Evolutionary conservation across 1,284 basidiomycete species (phyloP), one percentile per base, ranked within the genome.

Genomic region (Fomitopsis betulina): DNA sequence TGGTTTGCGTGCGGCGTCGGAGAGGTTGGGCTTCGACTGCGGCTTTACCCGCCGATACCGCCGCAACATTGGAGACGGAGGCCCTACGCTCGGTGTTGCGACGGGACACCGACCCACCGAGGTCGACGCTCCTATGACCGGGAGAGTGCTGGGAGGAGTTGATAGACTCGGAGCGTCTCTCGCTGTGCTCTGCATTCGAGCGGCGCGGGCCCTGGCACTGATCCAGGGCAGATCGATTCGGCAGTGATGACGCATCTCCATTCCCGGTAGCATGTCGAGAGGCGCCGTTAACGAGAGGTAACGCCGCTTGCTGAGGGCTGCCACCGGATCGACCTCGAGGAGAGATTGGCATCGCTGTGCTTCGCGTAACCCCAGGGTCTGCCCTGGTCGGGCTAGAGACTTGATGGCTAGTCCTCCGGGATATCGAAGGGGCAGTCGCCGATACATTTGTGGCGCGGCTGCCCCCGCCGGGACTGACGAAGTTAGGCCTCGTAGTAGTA

Each of bases 91-190:
- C 69, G 51, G 66, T 60, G 39, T 67, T 77, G 60, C 84, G 84
- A 39, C 79, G 77, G 15, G 79, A 72, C 17, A 78, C 62, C 27
- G 75, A 74, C 19, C 75, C 72, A 15, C 80, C 81, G 49, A 86
- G 72, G 59, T 90, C 87, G 42, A 77, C 63, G 56, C 78, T 72
- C 70, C 81, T 86, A 49, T 83, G 83, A 62, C 75, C 76, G 0
- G 87, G 85, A n/a, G 87, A 86, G 19, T 82, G 54, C 61, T 68
- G 69, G 27, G 69, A 64, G n/a, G 68, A 69, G 53, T 68, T 67
- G 35, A 68, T 68, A n/a, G 68, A 65, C 35, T 74, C 73, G 15
- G 68, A 68, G 13, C 78, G 79, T 64, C 76, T 81, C 40, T 86
- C 85, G 60, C 73, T 68, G 60, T 71, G 70, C 35, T 76, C 70